Percentiles rank a stretch among this genome's conserved stretches.
These are phyloP conservation scores for Sphagnum magellanicum DNA, from an alignment of 228 moss, liverwort and hornwort genomes.

Conservation along the genomic window DNA sequence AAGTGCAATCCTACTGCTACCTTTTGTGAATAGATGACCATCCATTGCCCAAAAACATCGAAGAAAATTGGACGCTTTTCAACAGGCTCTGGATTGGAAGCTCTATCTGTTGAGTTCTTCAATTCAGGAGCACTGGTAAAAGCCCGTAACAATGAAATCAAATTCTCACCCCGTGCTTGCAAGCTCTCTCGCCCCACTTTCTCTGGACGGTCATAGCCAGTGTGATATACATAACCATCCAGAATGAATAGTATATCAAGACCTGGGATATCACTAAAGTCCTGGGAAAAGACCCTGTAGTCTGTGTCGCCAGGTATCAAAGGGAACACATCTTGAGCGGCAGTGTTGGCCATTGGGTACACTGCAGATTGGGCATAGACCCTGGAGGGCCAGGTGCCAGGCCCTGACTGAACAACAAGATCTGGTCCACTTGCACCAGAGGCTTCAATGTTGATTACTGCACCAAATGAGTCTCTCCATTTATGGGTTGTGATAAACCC, in stretches of 20 bases:
- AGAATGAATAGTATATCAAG: constrained; percentile 84
- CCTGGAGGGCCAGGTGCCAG: constrained; percentile 92
- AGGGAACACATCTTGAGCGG: constrained; percentile 93
- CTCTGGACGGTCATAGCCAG: constrained; percentile 82
- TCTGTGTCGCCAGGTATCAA: constrained; percentile 98
- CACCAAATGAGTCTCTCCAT: constrained; percentile 78
- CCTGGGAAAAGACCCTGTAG: constrained; percentile 77
- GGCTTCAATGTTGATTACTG: constrained; percentile 87
- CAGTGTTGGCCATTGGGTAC: constrained; percentile 92
- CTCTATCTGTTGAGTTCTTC: constrained; percentile 54
- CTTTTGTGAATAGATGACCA: constrained; percentile 79
- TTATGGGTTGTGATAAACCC: constrained; percentile 87
- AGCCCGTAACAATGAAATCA: constrained; percentile 65
- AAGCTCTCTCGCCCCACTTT: constrained; percentile 67
- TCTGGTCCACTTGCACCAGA: constrained; percentile 93
- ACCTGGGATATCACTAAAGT: constrained; percentile 88
- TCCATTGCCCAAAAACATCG: constrained; percentile 74
- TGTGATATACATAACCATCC: constrained; percentile 89
- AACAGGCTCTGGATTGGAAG: constrained; percentile 25
- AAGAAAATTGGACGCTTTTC: constrained; percentile 83
- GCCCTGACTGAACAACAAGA: constrained; percentile 95
- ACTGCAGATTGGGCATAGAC: constrained; percentile 91
- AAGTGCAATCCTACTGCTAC: constrained; percentile 67
- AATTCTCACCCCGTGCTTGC: constrained; percentile 95
- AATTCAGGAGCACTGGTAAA: constrained; percentile 90